Evolutionary conservation across 345 rosid species (phyloP).

Genomic region (Acer yangbiense): DNA sequence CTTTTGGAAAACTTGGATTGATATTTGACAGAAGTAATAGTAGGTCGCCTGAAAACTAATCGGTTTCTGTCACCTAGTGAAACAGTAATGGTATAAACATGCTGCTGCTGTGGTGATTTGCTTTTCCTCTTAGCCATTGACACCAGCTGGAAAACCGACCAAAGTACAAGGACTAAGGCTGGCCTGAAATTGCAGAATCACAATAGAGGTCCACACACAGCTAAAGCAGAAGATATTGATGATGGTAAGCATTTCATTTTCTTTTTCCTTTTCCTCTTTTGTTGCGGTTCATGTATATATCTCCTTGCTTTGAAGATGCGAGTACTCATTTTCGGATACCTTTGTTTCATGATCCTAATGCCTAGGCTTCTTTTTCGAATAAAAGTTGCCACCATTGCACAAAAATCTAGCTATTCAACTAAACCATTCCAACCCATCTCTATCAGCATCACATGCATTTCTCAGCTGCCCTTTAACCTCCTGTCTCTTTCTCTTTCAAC

Average conservation of each 20-base stretch:
- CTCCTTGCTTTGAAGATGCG: background rate
- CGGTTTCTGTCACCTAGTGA: background rate
- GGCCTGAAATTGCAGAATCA: background rate
- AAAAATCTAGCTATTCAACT: background rate
- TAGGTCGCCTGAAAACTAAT: background rate
- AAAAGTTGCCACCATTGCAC: background rate
- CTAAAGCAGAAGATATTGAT: constrained; percentile 4
- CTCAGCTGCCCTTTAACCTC: too few relatives aligned
- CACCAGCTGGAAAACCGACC: background rate
- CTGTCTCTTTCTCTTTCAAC: too few relatives aligned
- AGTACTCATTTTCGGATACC: background rate
- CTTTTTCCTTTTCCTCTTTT: too few relatives aligned
- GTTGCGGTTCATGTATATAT: background rate
- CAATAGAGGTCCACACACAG: background rate
- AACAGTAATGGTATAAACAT: background rate
- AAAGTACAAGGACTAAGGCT: background rate
- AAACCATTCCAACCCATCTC: too few relatives aligned
- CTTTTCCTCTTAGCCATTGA: background rate
- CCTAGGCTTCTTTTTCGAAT: background rate
- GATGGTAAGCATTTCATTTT: background rate
- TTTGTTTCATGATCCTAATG: background rate
- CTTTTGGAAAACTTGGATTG: background rate
- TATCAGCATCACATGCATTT: too few relatives aligned
- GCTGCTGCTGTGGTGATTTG: background rate
- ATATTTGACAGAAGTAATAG: background rate